Conservation (phyloP, 2,329 filamentous ascomycete genomes). For the Neofusicoccum laricinum region DNA sequence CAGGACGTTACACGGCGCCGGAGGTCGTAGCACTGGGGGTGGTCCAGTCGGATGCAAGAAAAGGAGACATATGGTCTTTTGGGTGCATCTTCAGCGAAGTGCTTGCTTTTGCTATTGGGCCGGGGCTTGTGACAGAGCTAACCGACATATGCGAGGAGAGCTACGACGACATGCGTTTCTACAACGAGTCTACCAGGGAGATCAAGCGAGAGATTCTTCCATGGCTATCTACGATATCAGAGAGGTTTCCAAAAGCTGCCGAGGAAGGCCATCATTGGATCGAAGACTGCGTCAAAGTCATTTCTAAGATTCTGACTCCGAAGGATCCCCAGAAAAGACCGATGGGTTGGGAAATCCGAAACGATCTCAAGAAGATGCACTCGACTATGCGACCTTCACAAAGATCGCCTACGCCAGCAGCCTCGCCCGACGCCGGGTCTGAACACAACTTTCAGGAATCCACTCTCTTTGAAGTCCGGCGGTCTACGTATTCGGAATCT, state of each 20-base stretch:
- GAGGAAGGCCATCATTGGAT: neutral
- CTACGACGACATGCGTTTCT: neutral
- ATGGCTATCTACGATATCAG: neutral
- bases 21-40: neutral
- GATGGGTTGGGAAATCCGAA: neutral
- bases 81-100: conserved; percentile 17
- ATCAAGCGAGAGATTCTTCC: neutral
- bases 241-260: neutral
- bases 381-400: no score
- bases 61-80: conserved; percentile 20
- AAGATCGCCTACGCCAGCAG: no score
- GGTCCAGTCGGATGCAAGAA: neutral
- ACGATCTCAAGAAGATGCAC: neutral
- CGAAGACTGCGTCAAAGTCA: neutral
- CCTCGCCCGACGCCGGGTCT: no score
- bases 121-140: neutral
- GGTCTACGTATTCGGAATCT: no score
- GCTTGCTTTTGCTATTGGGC: conserved; percentile 3
- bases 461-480: no score
- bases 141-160: neutral
- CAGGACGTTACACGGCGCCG: neutral
- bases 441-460: no score
- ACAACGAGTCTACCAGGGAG: neutral
- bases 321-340: neutral
- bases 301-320: neutral